Evolutionary conservation across 2,329 filamentous ascomycete genomes (phyloP).

Genomic region (Diaporthe eres): DNA sequence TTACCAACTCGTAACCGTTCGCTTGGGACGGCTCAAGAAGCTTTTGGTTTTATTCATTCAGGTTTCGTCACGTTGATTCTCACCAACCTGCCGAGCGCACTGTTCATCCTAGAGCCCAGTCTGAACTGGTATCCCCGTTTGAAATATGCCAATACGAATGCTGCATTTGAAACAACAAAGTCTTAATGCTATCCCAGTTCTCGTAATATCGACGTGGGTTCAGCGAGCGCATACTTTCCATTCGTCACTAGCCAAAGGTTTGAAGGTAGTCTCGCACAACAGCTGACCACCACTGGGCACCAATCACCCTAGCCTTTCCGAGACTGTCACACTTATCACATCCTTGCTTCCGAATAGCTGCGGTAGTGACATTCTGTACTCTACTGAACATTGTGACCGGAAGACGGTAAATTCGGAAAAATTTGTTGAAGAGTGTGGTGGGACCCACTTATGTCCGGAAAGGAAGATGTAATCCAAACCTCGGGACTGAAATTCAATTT

Average conservation of each 20-base stretch:
- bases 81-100: not conserved
- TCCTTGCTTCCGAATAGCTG: not conserved
- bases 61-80: not conserved
- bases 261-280: not conserved
- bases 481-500: not conserved
- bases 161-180: not conserved
- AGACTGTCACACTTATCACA: not conserved
- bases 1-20: too few species aligned
- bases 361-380: not conserved
- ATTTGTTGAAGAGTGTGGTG: not conserved
- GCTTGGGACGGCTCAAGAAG: not conserved
- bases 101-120: not conserved
- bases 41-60: not conserved
- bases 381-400: not conserved
- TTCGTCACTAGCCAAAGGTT: not conserved
- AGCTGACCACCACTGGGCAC: not conserved
- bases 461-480: not conserved
- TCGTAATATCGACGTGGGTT: not conserved
- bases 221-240: not conserved
- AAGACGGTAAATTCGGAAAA: not conserved
- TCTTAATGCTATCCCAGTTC: not conserved
- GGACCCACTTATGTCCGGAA: not conserved
- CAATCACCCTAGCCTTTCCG: not conserved
- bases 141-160: not conserved
- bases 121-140: too few species aligned